Conservation (phyloP, 176 grass and related monocot species). For the Elaeis guineensis region DNA sequence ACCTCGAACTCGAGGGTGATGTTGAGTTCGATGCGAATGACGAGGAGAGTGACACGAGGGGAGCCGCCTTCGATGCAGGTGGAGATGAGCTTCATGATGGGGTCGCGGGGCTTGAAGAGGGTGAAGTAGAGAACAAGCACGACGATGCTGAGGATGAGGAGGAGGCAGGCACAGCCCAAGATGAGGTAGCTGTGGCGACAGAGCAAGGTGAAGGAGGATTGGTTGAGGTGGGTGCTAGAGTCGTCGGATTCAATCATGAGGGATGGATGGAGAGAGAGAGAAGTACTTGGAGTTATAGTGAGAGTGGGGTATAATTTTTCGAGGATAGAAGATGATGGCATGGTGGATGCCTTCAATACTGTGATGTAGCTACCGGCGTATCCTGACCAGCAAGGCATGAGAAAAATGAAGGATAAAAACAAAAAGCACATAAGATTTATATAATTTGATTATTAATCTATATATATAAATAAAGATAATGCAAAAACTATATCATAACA, state of each 20-base stretch:
- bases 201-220: neutral
- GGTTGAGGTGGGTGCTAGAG: neutral
- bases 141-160: constrained; percentile 27
- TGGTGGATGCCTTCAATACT: no score
- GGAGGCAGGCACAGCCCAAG: constrained; percentile 24
- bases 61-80: constrained; percentile 23
- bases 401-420: no score
- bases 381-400: no score
- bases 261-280: neutral
- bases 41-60: constrained; percentile 32
- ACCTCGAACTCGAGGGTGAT: constrained; percentile 46
- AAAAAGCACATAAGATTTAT: no score
- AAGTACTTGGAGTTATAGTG: neutral
- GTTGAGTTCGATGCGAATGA: constrained; percentile 40
- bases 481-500: no score
- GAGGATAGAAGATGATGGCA: no score
- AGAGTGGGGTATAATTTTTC: no score
- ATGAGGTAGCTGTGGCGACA: constrained; percentile 4
- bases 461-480: no score
- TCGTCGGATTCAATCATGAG: constrained; percentile 26
- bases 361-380: no score
- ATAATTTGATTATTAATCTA: no score
- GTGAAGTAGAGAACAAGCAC: constrained; percentile 36
- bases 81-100: constrained; percentile 43
- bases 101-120: constrained; percentile 45